Evolutionary conservation across 2,329 filamentous ascomycete species (phyloP), one percentile per base, ranked within the genome.

Genomic region (Nothophaeocryptopus gaeumannii): DNA sequence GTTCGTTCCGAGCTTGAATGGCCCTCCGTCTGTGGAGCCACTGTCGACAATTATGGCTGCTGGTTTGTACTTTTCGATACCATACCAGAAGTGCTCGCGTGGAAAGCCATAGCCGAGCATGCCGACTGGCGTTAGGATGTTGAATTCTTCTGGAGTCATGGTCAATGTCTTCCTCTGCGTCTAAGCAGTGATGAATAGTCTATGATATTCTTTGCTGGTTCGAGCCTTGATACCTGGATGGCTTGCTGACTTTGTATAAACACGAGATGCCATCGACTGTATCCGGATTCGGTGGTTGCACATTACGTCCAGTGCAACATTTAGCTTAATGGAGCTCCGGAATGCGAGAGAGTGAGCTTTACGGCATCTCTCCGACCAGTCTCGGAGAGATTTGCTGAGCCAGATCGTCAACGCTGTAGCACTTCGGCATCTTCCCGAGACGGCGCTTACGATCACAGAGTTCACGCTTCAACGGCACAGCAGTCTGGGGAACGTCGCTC

Each of bases 61-160:
- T 0, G 70, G 70, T 0, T 62, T 51, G 36, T 54, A 47, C 0
- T 55, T 61, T 7, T 56, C 45, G 40, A 68, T 50, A 11, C 63
- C 63, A 37, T 67, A 63, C 65, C 63, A 67, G 49, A 67, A 67
- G 12, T 66, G 57, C 3, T 63, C 64, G 5, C 44, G 34, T 29
- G 58, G 53, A 54, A 60, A 68, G 26, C 66, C 66, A 39, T 68
- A 67, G 44, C 66, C 65, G 10, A 68, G 62, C 60, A 67, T 68
- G 44, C 60, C 65, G 45, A 64, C 66, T 1, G 65, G 66, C 0
- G 65, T 68, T 11, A 68, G 49, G 44, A 67, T 67, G 26, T 42
- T 52, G 52, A 57, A 52, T 30, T 46, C 45, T n/a, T 32, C 32
- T 10, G 35, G 20, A 12, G 43, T 32, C 37, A 40, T 46, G 39